Percentiles rank a stretch among this genome's conserved stretches.
phyloP scores from a whole-genome alignment of 2,329 filamentous ascomycete genomes.

The Sclerotinia spermophila region DNA sequence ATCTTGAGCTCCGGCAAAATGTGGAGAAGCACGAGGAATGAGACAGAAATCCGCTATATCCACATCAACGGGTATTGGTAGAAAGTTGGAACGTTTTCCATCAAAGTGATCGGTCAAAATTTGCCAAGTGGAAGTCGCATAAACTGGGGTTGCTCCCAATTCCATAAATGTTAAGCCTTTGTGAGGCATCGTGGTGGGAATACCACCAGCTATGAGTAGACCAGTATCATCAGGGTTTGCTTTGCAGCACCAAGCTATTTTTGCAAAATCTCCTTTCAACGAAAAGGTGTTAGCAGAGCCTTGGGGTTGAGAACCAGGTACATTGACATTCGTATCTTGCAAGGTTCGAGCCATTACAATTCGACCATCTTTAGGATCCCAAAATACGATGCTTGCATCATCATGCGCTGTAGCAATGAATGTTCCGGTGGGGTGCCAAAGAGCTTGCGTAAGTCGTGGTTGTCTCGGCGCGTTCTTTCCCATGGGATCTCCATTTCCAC shows the following conservation, averaged over 20 bases:
- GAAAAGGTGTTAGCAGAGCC: slow-evolving; percentile 46
- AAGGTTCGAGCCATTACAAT: slow-evolving; percentile 80
- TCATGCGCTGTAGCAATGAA: slow-evolving; percentile 37
- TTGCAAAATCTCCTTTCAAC: slow-evolving; percentile 70
- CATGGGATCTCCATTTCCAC: slow-evolving; percentile 61
- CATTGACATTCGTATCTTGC: slow-evolving; percentile 68
- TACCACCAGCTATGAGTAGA: slow-evolving; percentile 79
- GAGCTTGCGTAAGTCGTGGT: slow-evolving; percentile 74
- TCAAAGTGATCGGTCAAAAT: slow-evolving; percentile 73
- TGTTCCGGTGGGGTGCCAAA: slow-evolving; percentile 84
- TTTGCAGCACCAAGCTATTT: slow-evolving; percentile 90
- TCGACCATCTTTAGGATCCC: slow-evolving; percentile 87
- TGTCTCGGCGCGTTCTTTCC: slow-evolving; percentile 59
- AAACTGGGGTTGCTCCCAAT: slow-evolving; percentile 81
- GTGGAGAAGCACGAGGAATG: slow-evolving; percentile 76
- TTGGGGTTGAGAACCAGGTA: slow-evolving; percentile 46
- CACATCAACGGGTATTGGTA: slow-evolving; percentile 74
- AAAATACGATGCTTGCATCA: slow-evolving; percentile 87
- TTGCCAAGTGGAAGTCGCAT: slow-evolving; percentile 89
- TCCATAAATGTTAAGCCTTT: slow-evolving; percentile 88
- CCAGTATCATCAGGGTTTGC: slow-evolving; percentile 90
- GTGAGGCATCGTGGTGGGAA: slow-evolving; percentile 59
- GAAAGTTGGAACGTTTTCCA: slow-evolving; percentile 66
- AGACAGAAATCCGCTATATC: slow-evolving; percentile 78
- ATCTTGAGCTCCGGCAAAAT: slow-evolving; percentile 85